These are phyloP conservation scores for Aspergillus floridensis DNA, from an alignment of 2,329 filamentous ascomycete genomes.

Conservation along the genomic window DNA sequence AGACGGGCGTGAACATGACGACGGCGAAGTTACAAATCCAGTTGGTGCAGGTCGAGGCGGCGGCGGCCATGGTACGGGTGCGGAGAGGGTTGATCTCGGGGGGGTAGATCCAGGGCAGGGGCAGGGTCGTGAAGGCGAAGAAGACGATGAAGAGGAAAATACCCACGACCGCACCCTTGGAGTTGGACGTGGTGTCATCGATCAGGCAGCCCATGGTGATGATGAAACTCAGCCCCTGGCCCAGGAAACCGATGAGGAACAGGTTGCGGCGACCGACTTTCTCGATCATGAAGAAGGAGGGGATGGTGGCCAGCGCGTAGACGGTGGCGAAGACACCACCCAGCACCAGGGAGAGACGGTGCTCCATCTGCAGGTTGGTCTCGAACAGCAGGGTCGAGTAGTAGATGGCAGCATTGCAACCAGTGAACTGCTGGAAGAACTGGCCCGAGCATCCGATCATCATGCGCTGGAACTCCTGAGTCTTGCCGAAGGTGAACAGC, in stretches of 20 bases:
- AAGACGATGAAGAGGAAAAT: constrained; percentile 66
- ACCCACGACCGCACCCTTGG: constrained; percentile 50
- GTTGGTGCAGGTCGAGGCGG: constrained; percentile 51
- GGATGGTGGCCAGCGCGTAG: constrained; percentile 28
- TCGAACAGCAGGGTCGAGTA: constrained; percentile 48
- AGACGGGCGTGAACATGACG: constrained; percentile 48
- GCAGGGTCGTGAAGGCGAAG: constrained; percentile 63
- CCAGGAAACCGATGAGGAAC: constrained; percentile 31
- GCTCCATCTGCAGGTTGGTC: constrained; percentile 30
- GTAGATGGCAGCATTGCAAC: constrained; percentile 48
- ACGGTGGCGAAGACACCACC: constrained; percentile 30
- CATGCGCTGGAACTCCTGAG: constrained; percentile 32
- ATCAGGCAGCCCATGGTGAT: constrained; percentile 37
- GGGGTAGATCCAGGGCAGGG: constrained; percentile 56
- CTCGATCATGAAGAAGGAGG: constrained; percentile 31
- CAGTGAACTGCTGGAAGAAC: constrained; percentile 46
- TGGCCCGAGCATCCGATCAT: constrained; percentile 31
- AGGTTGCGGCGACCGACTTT: constrained; percentile 43
- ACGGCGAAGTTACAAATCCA: constrained; percentile 55
- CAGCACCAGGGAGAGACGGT: constrained; percentile 22
- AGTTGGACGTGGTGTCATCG: constrained; percentile 16
- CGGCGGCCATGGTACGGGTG: constrained; percentile 52
- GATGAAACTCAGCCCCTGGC: constrained; percentile 35
- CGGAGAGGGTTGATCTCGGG: constrained; percentile 54
- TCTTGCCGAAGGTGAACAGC: constrained; percentile 30